Evolutionary conservation across 2,329 filamentous ascomycete species (phyloP).

Genomic region (Alternaria incomplexa): DNA sequence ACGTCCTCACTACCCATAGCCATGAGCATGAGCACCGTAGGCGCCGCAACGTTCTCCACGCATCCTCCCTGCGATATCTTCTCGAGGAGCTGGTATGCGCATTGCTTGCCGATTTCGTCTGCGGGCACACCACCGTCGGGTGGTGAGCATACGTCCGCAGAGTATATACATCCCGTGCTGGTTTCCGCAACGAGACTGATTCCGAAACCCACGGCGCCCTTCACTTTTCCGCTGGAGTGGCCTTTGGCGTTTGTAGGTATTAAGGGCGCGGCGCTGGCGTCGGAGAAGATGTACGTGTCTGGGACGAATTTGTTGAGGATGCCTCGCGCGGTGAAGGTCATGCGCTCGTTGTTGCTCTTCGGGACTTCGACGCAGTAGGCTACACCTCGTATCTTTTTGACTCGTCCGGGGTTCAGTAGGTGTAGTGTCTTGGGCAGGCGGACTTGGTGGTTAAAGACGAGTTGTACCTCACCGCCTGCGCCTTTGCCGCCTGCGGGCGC

Average conservation of each 20-base stretch:
- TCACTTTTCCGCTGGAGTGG: slow-evolving; percentile 58
- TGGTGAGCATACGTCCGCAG: slow-evolving; percentile 78
- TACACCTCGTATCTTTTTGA: slow-evolving; percentile 89
- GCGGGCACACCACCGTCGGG: slow-evolving; percentile 81
- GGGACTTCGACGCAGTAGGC: slow-evolving; percentile 93
- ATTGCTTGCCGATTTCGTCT: slow-evolving; percentile 87
- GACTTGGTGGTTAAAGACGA: slow-evolving; percentile 92
- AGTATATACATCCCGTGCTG: slow-evolving; percentile 85
- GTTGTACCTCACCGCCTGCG: slow-evolving; percentile 89
- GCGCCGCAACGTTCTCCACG: slow-evolving; percentile 72
- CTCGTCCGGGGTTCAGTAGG: slow-evolving; percentile 78
- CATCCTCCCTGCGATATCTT: slow-evolving; percentile 82
- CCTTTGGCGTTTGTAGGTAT: slow-evolving; percentile 74
- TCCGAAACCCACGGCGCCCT: slow-evolving; percentile 88
- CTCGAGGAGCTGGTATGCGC: slow-evolving; percentile 88
- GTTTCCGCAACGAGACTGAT: slow-evolving; percentile 90
- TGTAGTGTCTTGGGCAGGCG: slow-evolving; percentile 93
- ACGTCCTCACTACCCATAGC: slow-evolving; percentile 98
- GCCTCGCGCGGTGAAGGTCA: slow-evolving; percentile 89
- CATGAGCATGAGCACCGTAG: slow-evolving; percentile 86
- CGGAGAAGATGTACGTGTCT: slow-evolving; percentile 87
- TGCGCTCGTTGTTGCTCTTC: slow-evolving; percentile 89
- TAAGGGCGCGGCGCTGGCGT: slow-evolving; percentile 66
- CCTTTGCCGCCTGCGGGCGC: slow-evolving; percentile 75
- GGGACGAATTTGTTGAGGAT: slow-evolving; percentile 82